phyloP scores from a whole-genome alignment of 169 alveolate genomes.

The Cardiosporidium cionae region DNA sequence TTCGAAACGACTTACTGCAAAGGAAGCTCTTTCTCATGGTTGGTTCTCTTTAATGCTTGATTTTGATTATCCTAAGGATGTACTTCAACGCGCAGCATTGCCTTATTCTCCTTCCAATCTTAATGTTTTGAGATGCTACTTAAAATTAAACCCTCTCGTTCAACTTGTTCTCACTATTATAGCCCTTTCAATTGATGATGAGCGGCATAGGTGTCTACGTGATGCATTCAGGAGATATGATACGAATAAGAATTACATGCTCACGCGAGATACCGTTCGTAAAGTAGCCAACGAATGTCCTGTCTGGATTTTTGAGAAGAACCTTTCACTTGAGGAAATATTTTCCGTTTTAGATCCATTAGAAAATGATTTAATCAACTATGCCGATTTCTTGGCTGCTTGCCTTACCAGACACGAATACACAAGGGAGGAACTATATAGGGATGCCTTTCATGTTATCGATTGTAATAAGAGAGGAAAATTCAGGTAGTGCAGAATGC shows the following conservation, averaged over 20 bases:
- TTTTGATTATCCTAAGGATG: neutral
- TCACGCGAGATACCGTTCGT: neutral
- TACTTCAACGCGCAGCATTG: neutral
- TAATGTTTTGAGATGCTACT: neutral
- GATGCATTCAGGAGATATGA: neutral
- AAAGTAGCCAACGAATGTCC: no score
- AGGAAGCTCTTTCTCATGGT: slow-evolving; percentile 36
- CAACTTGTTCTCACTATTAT: neutral
- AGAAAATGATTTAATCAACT: neutral
- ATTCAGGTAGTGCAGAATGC: neutral
- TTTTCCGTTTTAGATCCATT: neutral
- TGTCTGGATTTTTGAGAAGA: no score
- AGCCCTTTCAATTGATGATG: neutral
- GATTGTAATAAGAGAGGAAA: neutral
- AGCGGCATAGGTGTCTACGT: neutral
- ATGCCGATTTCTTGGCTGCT: neutral
- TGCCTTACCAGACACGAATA: neutral
- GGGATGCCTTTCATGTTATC: neutral
- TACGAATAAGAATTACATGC: neutral
- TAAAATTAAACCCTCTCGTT: neutral
- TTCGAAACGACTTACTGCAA: slow-evolving; percentile 44
- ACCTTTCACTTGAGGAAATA: neutral
- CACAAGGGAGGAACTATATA: neutral
- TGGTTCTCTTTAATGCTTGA: slow-evolving; percentile 39
- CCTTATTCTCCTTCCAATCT: neutral